phyloP scores from a whole-genome alignment of 225 moss, liverwort and hornwort genomes.

The Polytrichum formosum region DNA sequence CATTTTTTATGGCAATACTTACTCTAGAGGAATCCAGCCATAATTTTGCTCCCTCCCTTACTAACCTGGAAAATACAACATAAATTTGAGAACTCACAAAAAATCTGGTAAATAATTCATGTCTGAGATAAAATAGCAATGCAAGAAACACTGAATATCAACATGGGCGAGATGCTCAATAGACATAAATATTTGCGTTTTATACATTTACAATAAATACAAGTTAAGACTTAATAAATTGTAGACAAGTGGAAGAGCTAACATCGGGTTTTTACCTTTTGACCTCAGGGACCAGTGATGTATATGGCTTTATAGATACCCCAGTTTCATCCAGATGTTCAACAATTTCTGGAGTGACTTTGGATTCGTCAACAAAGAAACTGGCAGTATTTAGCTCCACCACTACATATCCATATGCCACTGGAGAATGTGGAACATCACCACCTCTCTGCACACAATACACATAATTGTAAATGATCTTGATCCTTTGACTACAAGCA shows the following conservation, averaged over 20 bases:
- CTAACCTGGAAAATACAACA: constrained; percentile 53
- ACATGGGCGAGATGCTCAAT: no score
- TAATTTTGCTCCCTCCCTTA: constrained; percentile 66
- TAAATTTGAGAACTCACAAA: neutral
- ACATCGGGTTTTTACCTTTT: constrained; percentile 38
- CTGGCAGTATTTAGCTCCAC: constrained; percentile 75
- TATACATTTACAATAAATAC: no score
- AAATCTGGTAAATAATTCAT: no score
- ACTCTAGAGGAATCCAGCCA: constrained; percentile 90
- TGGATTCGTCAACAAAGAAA: constrained; percentile 77
- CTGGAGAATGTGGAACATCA: constrained; percentile 92
- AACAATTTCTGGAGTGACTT: constrained; percentile 66
- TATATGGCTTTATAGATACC: constrained; percentile 70
- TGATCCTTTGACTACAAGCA: neutral
- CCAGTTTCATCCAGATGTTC: constrained; percentile 67
- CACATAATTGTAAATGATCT: neutral
- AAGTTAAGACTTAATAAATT: no score
- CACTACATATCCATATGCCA: constrained; percentile 85
- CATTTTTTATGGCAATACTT: constrained; percentile 86
- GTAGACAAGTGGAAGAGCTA: neutral
- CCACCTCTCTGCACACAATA: constrained; percentile 71
- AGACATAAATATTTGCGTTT: no score
- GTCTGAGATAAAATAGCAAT: no score
- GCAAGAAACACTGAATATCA: no score
- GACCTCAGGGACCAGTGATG: constrained; percentile 63